Evolutionary conservation across 345 rosid genomes (phyloP).

Genomic region (Leavenworthia alabamica): DNA sequence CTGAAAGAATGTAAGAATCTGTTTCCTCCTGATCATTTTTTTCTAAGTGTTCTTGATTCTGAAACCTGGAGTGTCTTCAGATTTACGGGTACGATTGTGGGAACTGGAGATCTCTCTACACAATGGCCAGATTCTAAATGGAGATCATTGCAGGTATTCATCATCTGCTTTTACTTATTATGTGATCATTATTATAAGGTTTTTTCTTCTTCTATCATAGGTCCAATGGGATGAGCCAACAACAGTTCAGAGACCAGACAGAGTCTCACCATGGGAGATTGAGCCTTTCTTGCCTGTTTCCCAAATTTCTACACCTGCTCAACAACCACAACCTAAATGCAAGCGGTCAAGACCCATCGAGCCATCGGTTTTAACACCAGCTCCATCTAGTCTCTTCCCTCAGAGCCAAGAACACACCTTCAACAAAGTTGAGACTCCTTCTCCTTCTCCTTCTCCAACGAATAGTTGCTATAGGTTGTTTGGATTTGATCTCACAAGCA

Average conservation of each 20-base stretch:
- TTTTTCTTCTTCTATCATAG: not conserved
- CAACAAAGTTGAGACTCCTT: constrained; percentile 34
- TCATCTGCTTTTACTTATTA: not conserved
- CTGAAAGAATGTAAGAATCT: constrained; percentile 51
- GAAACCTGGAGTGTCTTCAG: constrained; percentile 28
- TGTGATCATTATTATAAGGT: not conserved
- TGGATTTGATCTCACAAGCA: constrained; percentile 52
- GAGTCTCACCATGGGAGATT: constrained; percentile 84
- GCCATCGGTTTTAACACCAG: constrained; percentile 33
- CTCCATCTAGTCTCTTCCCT: constrained; percentile 26
- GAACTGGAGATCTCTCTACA: constrained; percentile 53
- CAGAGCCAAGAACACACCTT: constrained; percentile 19
- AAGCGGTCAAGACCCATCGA: constrained; percentile 53
- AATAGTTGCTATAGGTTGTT: constrained; percentile 43
- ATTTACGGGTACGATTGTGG: constrained; percentile 71
- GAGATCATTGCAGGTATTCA: constrained; percentile 67
- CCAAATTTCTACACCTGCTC: constrained; percentile 24
- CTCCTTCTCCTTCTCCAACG: constrained; percentile 21
- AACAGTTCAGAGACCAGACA: constrained; percentile 56
- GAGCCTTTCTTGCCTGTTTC: constrained; percentile 52
- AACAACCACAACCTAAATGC: constrained; percentile 43
- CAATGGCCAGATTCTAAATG: constrained; percentile 66
- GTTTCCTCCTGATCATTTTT: not conserved
- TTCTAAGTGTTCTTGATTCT: constrained; percentile 1
- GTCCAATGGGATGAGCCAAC: constrained; percentile 79